Evolutionary conservation across 805 yeast species (phyloP).

Genomic region (Candida tibetensis): DNA sequence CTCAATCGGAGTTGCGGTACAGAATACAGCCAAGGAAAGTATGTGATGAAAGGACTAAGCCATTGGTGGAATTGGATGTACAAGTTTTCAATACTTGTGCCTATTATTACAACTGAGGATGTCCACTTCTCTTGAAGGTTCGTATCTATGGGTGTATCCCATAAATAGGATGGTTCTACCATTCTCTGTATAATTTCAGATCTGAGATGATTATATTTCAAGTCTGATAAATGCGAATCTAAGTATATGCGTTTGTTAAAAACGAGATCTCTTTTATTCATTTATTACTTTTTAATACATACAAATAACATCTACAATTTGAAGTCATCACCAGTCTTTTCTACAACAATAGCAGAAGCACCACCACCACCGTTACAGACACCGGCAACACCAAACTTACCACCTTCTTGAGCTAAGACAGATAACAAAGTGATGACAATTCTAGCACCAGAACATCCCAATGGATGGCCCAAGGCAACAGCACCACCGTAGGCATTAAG

Average conservation of each 20-base stretch:
- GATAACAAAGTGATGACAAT: slow-evolving; percentile 81
- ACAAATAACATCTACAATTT: slow-evolving; percentile 37
- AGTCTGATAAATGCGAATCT: too few relatives aligned
- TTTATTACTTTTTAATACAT: too few relatives aligned
- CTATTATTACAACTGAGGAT: not conserved
- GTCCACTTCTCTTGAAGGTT: slow-evolving; percentile 1
- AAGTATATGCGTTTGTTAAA: too few relatives aligned
- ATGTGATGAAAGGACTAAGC: slow-evolving; percentile 17
- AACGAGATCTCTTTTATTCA: too few relatives aligned
- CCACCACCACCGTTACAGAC: slow-evolving; percentile 99
- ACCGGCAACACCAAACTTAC: slow-evolving; percentile 88
- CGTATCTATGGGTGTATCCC: not conserved
- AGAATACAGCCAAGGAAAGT: slow-evolving; percentile 20
- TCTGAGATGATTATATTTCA: too few relatives aligned
- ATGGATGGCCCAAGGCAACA: slow-evolving; percentile 91
- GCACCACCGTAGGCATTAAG: slow-evolving; percentile 94
- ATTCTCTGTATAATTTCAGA: too few relatives aligned
- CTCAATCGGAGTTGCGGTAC: slow-evolving; percentile 4
- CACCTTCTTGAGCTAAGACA: slow-evolving; percentile 76
- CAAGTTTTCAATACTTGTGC: not conserved
- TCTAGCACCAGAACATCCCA: slow-evolving; percentile 96
- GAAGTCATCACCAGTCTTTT: slow-evolving; percentile 46
- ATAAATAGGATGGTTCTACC: not conserved
- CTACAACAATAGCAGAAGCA: slow-evolving; percentile 89
- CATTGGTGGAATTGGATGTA: slow-evolving; percentile 7